Evolutionary conservation across 2,329 filamentous ascomycete genomes (phyloP), one percentile per base, ranked within the genome.

Genomic region (Raffaelea ambrosiae): DNA sequence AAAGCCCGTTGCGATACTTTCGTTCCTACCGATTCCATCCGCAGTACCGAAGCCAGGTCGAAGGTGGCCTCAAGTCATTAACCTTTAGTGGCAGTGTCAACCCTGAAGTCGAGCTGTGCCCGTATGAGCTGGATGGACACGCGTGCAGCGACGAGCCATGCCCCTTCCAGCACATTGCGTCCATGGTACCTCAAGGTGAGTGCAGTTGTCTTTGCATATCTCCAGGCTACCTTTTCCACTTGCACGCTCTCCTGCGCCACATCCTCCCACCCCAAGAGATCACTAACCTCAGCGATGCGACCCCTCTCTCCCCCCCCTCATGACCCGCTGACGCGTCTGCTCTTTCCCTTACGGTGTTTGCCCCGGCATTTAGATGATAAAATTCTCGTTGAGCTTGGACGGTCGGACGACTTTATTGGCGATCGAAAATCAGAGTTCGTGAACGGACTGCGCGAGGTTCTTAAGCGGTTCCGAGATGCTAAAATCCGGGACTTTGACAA

Each of bases 51-150:
- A 65, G 84, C 44, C 71, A 79, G 48, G 81, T 95, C 49, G 63
- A 79, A 48, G 84, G 83, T 53, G 91, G 91, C 40, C 84, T 89
- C 61, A 83, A 85, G 61, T 97, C 93, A 54, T 74, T 94, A 70
- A 97, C 90, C 40, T 97, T 91, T 69, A 96, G 88, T 68, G 87
- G 95, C 66, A 84, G 83, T 57, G 95, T 98, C 66, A 82, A 96
- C 62, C 74, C 82, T 21, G 73, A 79, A 51, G 82, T 77, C 57
- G 77, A 79, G 52, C 61, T 97, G 43, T 98, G 93, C 65, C 83
- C 81, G 35, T 84, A 79, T 58, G 87, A 95, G 64, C 69, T 86
- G 53, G 72, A 74, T 43, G 82, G 81, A 46, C 80, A 81, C 51
- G 70, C 73, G 55, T 97, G 93, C 54, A 65, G 75, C 56, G 86